Evolutionary conservation across 768 basidiomycete genomes (phyloP).

Genomic region (Russula emetica): DNA sequence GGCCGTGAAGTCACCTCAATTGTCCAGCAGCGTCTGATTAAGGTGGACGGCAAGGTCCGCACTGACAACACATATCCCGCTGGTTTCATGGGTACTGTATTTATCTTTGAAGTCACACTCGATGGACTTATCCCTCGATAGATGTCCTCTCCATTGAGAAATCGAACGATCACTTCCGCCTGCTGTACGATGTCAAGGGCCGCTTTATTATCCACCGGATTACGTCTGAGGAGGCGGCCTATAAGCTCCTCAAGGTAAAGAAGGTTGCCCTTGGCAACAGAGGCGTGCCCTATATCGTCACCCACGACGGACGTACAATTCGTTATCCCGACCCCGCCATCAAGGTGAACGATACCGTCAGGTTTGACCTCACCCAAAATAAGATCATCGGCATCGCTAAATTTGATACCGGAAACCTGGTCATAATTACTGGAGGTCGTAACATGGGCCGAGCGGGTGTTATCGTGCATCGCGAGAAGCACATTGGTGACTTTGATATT

Average conservation of each 20-base stretch:
- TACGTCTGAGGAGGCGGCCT: slow-evolving; percentile 92
- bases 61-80: slow-evolving; percentile 96
- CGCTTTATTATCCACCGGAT: slow-evolving; percentile 99
- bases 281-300: slow-evolving; percentile 95
- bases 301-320: slow-evolving; percentile 99
- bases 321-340: slow-evolving; percentile 97
- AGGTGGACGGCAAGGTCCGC: slow-evolving; percentile 98
- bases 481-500: slow-evolving; percentile 97
- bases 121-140: slow-evolving; percentile 32
- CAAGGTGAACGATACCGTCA: slow-evolving; percentile 95
- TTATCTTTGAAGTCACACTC: not conserved
- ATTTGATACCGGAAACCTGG: slow-evolving; percentile 96
- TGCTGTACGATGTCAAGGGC: slow-evolving; percentile 98
- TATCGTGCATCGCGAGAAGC: slow-evolving; percentile 95
- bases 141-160: slow-evolving; percentile 98
- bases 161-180: slow-evolving; percentile 98
- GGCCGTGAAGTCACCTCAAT: slow-evolving; percentile 95
- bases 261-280: slow-evolving; percentile 87
- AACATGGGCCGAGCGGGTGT: slow-evolving; percentile 99
- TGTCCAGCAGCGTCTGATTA: slow-evolving; percentile 93
- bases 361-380: slow-evolving; percentile 91
- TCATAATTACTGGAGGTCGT: slow-evolving; percentile 97
- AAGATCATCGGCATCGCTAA: slow-evolving; percentile 92
- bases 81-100: slow-evolving; percentile 87
- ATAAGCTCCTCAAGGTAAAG: slow-evolving; percentile 95